phyloP scores from a whole-genome alignment of 2,329 filamentous ascomycete genomes.

The Allantophomopsis cytisporea region DNA sequence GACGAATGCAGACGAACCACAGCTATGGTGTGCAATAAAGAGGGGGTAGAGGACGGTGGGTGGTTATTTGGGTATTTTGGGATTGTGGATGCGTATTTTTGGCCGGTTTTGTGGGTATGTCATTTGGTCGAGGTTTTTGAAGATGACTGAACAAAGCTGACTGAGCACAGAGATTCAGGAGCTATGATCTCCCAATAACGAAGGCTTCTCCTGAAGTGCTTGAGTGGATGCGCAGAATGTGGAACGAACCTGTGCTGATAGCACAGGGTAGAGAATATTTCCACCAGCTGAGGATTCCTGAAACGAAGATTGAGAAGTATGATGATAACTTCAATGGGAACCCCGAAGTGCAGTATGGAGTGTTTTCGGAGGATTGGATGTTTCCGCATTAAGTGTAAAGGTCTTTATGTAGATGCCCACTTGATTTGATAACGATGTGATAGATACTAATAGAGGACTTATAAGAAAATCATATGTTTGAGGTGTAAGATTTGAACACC shows the following conservation, averaged over 20 bases:
- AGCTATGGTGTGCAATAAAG: slow-evolving; percentile 6
- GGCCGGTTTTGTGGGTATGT: slow-evolving; percentile 18
- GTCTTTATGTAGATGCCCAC: too few relatives aligned
- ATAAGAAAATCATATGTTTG: too few relatives aligned
- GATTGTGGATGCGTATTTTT: slow-evolving; percentile 19
- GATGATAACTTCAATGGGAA: slow-evolving; percentile 13
- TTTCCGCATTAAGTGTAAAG: not conserved
- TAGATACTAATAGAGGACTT: too few relatives aligned
- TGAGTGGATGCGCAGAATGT: slow-evolving; percentile 17
- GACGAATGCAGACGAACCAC: slow-evolving; percentile 7
- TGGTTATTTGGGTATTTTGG: slow-evolving; percentile 16
- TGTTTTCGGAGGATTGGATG: slow-evolving; percentile 13
- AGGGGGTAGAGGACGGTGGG: slow-evolving; percentile 12
- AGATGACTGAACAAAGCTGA: not conserved
- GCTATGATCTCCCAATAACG: slow-evolving; percentile 14
- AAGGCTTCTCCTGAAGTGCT: slow-evolving; percentile 11
- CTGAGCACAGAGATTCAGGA: slow-evolving; percentile 12
- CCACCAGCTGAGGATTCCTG: slow-evolving; percentile 11
- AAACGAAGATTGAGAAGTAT: slow-evolving; percentile 10
- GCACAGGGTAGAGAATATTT: slow-evolving; percentile 12
- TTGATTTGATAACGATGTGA: too few relatives aligned
- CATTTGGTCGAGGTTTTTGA: not conserved
- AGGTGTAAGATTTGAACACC: too few relatives aligned
- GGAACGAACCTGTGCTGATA: slow-evolving; percentile 14
- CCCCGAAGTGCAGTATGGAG: slow-evolving; percentile 8